Base-by-base conservation (phyloP, 1,284 basidiomycete species). In the Ustilago xerochloae region DNA sequence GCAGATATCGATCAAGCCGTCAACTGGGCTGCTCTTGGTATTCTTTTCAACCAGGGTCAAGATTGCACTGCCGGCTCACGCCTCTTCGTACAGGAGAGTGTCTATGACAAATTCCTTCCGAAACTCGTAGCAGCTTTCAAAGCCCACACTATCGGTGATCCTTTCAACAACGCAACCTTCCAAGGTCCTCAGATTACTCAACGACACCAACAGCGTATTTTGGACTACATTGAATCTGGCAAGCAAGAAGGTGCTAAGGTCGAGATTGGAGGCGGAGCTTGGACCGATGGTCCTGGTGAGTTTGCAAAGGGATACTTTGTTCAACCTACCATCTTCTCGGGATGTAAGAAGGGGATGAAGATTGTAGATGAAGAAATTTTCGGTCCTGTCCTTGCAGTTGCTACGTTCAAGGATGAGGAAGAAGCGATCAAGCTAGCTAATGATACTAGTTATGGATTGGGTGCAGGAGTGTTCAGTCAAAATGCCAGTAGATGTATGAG, bases 191-290 rank as follows among this genome's bases (percentile, higher is more conserved):
- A 93, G 85, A 91, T 94, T 63, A 92, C 90, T 8, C 46, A 72
- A n/a, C 63, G 71, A 16, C 95, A 97, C 85, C 92, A 91, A 76
- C 92, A 97, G 84, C 91, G 93, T 69, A 91, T 95, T 85, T 91
- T 94, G 90, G 87, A 86, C 43, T 94, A 93, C 88, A 94, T 97
- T 85, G 85, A 93, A 64, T 89, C 90, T n/a, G 95, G 94, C n/a
- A 92, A 91, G 86, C 75, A 89, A 39, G 93, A 94, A 60, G 94
- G 94, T 20, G 77, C 72, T 12, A 94, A 85, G 13, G 87, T 94
- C 30, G 88, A 90, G 83, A 75, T 87, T 32, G 94, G 94, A 41
- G 94, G 94, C 43, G 54, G 38, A 9, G n/a, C 26, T 0, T 67
- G 64, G 64, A 62, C 49, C 18, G 87, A 89, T 56, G 89, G 91